A percentile compares a stretch with the other conserved stretches of the same genome.
Conservation (phyloP, 2,329 filamentous ascomycete genomes). For the Truncatella angustata region DNA sequence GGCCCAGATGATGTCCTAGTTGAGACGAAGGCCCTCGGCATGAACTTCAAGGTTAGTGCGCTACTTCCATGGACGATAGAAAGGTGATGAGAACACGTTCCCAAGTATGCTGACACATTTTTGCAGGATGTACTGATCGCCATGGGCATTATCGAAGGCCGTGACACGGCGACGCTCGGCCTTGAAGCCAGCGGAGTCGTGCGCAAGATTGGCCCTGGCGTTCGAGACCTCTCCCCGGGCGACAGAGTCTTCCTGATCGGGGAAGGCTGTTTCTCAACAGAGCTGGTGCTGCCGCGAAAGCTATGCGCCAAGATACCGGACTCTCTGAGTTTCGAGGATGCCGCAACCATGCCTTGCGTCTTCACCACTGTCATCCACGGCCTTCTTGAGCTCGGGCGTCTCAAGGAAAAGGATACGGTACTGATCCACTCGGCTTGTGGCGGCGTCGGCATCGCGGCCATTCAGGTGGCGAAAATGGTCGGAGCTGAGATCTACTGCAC, state of each 20-base stretch:
- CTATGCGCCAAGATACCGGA: not conserved
- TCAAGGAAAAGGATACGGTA: constrained; percentile 16
- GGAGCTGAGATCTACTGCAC: constrained; percentile 16
- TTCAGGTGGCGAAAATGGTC: constrained; percentile 15
- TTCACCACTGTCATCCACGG: constrained; percentile 21
- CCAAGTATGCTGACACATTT: too few species aligned
- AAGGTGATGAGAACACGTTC: too few species aligned
- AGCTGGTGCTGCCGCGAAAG: constrained; percentile 14
- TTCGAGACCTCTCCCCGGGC: constrained; percentile 8
- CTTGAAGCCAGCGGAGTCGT: not conserved
- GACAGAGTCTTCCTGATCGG: constrained; percentile 13
- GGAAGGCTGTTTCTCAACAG: constrained; percentile 18
- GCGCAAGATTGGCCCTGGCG: not conserved
- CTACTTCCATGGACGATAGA: not conserved
- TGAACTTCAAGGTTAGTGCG: not conserved
- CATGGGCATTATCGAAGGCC: constrained; percentile 15
- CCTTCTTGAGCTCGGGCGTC: constrained; percentile 18
- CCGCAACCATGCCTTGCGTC: not conserved
- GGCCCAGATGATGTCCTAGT: not conserved
- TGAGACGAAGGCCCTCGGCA: not conserved
- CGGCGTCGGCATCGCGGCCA: constrained; percentile 15
- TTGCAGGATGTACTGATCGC: constrained; percentile 14
- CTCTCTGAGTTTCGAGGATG: not conserved
- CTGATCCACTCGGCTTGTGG: constrained; percentile 17
- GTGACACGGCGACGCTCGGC: not conserved